Conservation (phyloP, 352 stramenopile species). For the Salisapilia sapeloensis region DNA sequence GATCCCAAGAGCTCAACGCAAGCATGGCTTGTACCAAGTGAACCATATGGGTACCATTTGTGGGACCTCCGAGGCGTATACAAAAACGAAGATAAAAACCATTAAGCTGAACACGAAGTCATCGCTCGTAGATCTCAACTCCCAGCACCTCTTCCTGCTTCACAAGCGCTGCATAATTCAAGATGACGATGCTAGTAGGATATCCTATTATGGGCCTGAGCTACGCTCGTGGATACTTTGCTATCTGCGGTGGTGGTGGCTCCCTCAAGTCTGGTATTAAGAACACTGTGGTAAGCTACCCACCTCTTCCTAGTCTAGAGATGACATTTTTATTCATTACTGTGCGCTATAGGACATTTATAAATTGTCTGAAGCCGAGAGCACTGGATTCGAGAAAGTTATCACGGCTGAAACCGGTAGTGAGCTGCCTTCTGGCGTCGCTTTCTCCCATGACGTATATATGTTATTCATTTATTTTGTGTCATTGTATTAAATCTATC, state of each 20-base stretch:
- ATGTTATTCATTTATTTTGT: neutral
- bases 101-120: no score
- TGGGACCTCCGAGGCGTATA: no score
- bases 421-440: constrained; percentile 53
- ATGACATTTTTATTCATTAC: neutral
- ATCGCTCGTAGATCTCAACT: no score
- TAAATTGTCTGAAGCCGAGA: constrained; percentile 36
- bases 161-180: no score
- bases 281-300: constrained; percentile 58
- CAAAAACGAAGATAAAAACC: no score
- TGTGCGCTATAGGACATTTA: constrained; percentile 40
- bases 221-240: constrained; percentile 46
- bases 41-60: no score
- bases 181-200: constrained; percentile 46
- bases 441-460: constrained; percentile 51
- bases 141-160: no score
- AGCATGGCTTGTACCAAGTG: no score
- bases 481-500: neutral
- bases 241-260: constrained; percentile 67
- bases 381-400: constrained; percentile 43
- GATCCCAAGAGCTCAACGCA: no score
- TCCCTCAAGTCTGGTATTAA: constrained; percentile 75
- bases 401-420: constrained; percentile 53
- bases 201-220: constrained; percentile 76
- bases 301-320: constrained; percentile 1